Base-by-base conservation (phyloP, 371 early-diverging fungal genomes). In the Rhizopus stolonifer region DNA sequence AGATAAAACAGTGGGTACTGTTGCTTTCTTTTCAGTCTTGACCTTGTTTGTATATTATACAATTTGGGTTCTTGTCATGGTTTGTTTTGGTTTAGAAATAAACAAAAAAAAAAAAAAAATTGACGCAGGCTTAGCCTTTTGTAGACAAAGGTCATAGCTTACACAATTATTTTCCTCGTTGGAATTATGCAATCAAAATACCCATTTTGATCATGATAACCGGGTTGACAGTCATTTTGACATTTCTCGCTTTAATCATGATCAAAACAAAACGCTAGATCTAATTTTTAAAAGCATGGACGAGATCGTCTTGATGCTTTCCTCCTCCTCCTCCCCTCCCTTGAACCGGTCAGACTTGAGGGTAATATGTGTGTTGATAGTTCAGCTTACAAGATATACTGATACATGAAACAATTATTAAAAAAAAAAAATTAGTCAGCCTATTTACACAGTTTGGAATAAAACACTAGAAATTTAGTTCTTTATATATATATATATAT, bases 21-120 rank as follows among this genome's bases (percentile, higher is more conserved):
- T 80, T 32, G 77, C 92, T 10, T 84, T 93, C 45, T 80, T 83
- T 36, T 59, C 87, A 29, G 83, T 86, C 18, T 61, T 85, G 9
- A 64, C 82, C 33, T 79, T 93, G 38, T 95, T 94, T 64, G 55
- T 82, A 32, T 95, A 95, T 72, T 95, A 95, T 76, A 86, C 95
- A 8, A 65, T 87, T 38, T 95, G 96, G 96, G 89, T 88, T 1
- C 74, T 95, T 34, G 74, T 94, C 42, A 86, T 95, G 86, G 90
- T 91, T 39, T 14, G 14, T n/a, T n/a, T n/a, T n/a, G n/a, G n/a
- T n/a, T n/a, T n/a, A 40, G 8, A 14, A 46, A 22, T 33, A 32
- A 47, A 25, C 4, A 6, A 18, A 15, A 19, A 17, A 22, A 26
- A 42, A 7, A 17, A 11, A 32, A 36, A 15, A 4, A n/a, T n/a